Evolutionary conservation across 257 asterid species (phyloP), one percentile per base, ranked within the genome.

Genomic region (Verbascum thapsus): DNA sequence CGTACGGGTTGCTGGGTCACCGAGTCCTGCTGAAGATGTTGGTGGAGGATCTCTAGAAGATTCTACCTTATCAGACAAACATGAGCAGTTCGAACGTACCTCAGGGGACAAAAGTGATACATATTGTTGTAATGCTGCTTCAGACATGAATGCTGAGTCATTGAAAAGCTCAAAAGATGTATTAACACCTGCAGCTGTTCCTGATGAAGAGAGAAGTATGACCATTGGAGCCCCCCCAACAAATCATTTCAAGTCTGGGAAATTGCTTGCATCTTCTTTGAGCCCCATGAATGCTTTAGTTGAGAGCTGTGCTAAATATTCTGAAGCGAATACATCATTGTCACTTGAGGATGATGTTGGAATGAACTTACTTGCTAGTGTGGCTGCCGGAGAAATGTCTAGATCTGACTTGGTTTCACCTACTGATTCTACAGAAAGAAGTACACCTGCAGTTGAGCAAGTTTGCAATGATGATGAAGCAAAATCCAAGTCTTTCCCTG

Each of bases 341-440:
- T 72, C 85, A 1, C 71, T 57, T 58, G 82, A 74, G 51, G 90
- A 83, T 76, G 81, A 81, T 69, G 68, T 58, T 52, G 87, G 87
- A 43, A 83, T 83, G 84, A 83, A 83, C 77, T 81, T 83, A 34
- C 86, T 83, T 53, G 90, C 90, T 26, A 80, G 87, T 69, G 90
- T 83, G 55, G 90, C 90, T 53, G 69, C 88, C 15, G 80, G 79
- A 49, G 85, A 82, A 66, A 82, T 79, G 74, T 79, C 76, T 11
- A 72, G 78, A 45, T 78, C 85, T 65, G 83, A 74, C 34, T 41
- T 72, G 58, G 67, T 58, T 63, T 75, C 73, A 18, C 73, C 80
- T 49, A 32, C 57, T 23, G 75, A 70, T 69, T 76, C 75, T 68
- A 54, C 71, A 10, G 77, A 75, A 64, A 72, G 69, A 70, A 66